phyloP scores from a whole-genome alignment of 352 stramenopile species.

The Phytophthora sp. region DNA sequence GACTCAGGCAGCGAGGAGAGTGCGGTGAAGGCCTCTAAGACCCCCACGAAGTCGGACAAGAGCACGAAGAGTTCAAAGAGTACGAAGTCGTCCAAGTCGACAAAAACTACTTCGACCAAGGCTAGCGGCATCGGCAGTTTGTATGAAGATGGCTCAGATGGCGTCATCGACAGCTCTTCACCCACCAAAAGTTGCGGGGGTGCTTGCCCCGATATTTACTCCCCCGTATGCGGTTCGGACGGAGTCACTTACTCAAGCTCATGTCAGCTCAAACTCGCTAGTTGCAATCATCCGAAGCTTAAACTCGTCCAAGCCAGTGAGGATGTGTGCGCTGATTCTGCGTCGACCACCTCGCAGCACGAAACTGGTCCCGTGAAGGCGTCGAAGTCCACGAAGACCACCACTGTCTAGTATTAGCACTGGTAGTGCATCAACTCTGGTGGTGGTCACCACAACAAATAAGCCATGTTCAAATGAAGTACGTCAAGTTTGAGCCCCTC shows the following conservation, averaged over 20 bases:
- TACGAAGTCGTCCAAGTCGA: constrained; percentile 20
- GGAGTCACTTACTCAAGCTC: constrained; percentile 38
- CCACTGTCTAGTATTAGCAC: constrained; percentile 1
- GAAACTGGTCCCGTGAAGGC: constrained; percentile 17
- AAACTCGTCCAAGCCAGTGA: constrained; percentile 21
- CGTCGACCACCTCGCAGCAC: constrained; percentile 19
- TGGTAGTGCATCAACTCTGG: background rate
- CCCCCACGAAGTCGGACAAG: constrained; percentile 6
- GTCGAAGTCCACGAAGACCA: constrained; percentile 17
- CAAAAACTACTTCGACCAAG: constrained; percentile 16
- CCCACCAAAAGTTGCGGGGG: constrained; percentile 1
- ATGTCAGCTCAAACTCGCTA: constrained; percentile 32
- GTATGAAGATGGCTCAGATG: constrained; percentile 23
- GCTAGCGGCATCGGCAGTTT: constrained; percentile 15
- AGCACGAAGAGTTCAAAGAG: constrained; percentile 22
- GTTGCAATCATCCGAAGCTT: constrained; percentile 31
- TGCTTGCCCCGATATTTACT: constrained; percentile 39
- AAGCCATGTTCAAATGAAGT: too few species aligned
- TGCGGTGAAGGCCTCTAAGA: background rate
- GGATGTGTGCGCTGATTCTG: constrained; percentile 19
- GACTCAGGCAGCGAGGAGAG: constrained; percentile 11
- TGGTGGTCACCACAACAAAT: background rate
- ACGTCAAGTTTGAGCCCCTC: too few species aligned
- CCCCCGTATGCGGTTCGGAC: constrained; percentile 46
- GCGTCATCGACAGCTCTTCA: constrained; percentile 17